Percentiles rank a stretch among this genome's conserved stretches.
Evolutionary conservation across 1,139 yeast species (phyloP).

Genomic region (Wickerhamomyces sp.): DNA sequence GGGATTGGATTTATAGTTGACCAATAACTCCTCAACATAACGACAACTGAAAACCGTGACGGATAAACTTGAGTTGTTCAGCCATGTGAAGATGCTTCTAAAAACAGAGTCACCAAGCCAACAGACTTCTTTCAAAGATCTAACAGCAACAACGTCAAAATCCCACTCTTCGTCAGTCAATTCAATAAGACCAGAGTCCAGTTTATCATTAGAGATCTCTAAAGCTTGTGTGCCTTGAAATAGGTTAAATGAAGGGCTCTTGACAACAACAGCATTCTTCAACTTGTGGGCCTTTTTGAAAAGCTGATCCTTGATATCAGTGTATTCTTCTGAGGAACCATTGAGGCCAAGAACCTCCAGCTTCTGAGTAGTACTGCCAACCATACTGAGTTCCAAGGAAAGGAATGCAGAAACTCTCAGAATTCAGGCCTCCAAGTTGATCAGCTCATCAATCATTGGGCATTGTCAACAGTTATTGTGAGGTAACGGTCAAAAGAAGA

Average conservation of each 20-base stretch:
- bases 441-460: background rate
- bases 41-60: constrained; percentile 62
- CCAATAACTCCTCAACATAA: constrained; percentile 53
- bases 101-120: constrained; percentile 43
- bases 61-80: constrained; percentile 55
- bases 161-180: constrained; percentile 35
- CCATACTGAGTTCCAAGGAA: background rate
- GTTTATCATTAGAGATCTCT: constrained; percentile 54
- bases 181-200: constrained; percentile 58
- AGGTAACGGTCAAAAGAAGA: no score
- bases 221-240: constrained; percentile 74
- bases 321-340: constrained; percentile 11
- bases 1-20: constrained; percentile 30
- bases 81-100: constrained; percentile 51
- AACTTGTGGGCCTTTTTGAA: constrained; percentile 31
- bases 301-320: constrained; percentile 43
- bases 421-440: no score
- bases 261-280: constrained; percentile 40
- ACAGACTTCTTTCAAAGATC: constrained; percentile 34
- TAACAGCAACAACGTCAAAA: constrained; percentile 24
- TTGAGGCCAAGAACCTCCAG: background rate
- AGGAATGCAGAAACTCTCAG: background rate
- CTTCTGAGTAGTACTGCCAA: background rate
- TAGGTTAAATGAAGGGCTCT: constrained; percentile 49
- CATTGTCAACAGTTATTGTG: no score